phyloP scores from a whole-genome alignment of 192 early-diverging fungal species.

The Mortierella alpina region DNA sequence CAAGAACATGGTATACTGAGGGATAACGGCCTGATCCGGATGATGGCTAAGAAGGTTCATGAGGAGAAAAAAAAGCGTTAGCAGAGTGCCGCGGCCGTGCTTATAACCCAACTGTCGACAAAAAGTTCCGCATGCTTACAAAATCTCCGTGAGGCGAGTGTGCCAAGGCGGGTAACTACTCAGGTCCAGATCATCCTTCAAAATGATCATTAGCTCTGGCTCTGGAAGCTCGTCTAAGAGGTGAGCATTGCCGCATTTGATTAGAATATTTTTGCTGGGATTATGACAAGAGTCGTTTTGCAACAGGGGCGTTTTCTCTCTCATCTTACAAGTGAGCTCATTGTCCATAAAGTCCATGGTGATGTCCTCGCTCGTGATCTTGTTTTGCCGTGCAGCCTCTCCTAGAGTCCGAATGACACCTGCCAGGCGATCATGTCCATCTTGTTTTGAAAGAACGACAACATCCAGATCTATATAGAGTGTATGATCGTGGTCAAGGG shows the following conservation, averaged over 20 bases:
- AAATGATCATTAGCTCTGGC: constrained; percentile 55
- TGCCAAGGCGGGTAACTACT: constrained; percentile 59
- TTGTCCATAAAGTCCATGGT: constrained; percentile 28
- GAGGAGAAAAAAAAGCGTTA: background rate
- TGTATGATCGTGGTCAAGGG: background rate
- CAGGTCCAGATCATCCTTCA: constrained; percentile 55
- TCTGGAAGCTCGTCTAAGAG: constrained; percentile 44
- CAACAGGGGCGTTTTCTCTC: background rate
- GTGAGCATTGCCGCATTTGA: background rate
- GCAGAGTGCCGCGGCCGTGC: background rate
- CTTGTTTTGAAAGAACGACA: constrained; percentile 28
- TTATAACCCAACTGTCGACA: background rate
- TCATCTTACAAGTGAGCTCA: constrained; percentile 14
- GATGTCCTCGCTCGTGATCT: constrained; percentile 36
- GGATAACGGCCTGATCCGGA: constrained; percentile 40
- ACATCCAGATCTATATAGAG: constrained; percentile 38
- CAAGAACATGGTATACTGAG: constrained; percentile 50
- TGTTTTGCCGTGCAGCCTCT: constrained; percentile 22
- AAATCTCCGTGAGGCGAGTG: constrained; percentile 57
- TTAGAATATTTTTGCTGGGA: background rate
- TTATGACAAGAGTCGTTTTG: background rate
- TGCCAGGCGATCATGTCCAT: constrained; percentile 45
- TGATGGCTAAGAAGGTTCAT: constrained; percentile 31
- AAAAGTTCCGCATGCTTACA: constrained; percentile 28
- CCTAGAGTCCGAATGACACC: constrained; percentile 14